Base-by-base conservation (phyloP, 1,284 basidiomycete species). In the Serendipita sp. region DNA sequence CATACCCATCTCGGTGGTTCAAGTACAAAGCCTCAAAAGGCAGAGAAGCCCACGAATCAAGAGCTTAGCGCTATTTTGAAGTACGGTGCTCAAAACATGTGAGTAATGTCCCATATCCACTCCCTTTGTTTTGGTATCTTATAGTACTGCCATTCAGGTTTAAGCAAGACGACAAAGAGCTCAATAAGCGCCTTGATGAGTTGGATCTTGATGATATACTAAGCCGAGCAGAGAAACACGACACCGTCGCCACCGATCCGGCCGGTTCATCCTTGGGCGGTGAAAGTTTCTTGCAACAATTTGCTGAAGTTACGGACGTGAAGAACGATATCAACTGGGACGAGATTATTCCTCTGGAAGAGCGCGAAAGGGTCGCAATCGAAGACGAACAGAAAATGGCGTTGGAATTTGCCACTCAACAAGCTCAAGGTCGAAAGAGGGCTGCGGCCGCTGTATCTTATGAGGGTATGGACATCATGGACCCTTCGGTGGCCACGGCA, bases 201-300 rank as follows among this genome's bases (percentile, higher is more conserved):
- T 94, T 99, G 92, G 94, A 99, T 73, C 84, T 99, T 13, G 96
- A 99, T 73, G 96, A 98, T 68, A 95, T 99, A 70, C 83, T 99
- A 62, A 95, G 88, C 71, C 88, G 92, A 67, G 96, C 96, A 50
- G 96, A 99, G 74, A 92, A 91, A 68, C 94, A 96, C 74, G 96
- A 99, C 75, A 99, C 96, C 0, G 82, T 93, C 68, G 85, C 85
- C 8, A 83, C 84, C 45, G 91, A 93, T 35, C 84, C 84, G 66
- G 69, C 67, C 34, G 83, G 85, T 50, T 79, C 87, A 30, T 98
- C 95, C 2, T 82, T 97, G 15, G 96, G 96, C 74, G 95, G 96
- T 64, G 93, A 98, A 76, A 87, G 87, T 64, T 99, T 99, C 83
- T 80, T 99, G 65, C 86, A 94, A 43, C 88, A 91, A 70, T 96